phyloP scores from a whole-genome alignment of 345 rosid genomes.

The Pistacia vera region DNA sequence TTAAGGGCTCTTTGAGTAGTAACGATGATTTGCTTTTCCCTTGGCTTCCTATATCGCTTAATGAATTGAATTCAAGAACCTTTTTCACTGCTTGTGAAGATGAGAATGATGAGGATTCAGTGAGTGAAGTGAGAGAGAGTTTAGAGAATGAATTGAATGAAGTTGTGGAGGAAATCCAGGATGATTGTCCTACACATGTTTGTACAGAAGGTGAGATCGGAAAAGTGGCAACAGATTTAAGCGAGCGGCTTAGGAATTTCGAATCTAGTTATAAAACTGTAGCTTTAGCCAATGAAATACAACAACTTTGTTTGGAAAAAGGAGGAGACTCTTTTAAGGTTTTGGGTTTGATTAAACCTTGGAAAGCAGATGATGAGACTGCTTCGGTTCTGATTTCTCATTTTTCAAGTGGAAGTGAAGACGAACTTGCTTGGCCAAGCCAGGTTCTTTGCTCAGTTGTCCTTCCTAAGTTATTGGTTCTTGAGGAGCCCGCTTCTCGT shows the following conservation, averaged over 20 bases:
- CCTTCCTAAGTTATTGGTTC: constrained; percentile 69
- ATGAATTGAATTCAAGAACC: constrained; percentile 35
- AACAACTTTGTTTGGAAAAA: constrained; percentile 46
- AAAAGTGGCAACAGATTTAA: constrained; percentile 40
- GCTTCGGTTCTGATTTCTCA: constrained; percentile 57
- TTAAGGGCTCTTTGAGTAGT: constrained; percentile 29
- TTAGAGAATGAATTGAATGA: constrained; percentile 29
- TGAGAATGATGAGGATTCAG: constrained; percentile 25
- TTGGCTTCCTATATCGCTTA: constrained; percentile 61
- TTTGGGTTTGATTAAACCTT: constrained; percentile 68
- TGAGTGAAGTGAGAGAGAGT: constrained; percentile 37
- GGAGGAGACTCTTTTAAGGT: constrained; percentile 38
- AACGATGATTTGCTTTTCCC: constrained; percentile 42
- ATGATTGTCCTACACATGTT: constrained; percentile 25
- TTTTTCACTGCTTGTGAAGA: constrained; percentile 31
- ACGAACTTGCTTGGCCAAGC: constrained; percentile 66
- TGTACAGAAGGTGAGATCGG: constrained; percentile 39
- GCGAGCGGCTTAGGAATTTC: constrained; percentile 37
- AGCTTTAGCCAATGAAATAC: constrained; percentile 52
- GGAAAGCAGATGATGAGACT: constrained; percentile 71
- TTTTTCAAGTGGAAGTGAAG: constrained; percentile 42
- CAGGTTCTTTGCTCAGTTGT: constrained; percentile 60
- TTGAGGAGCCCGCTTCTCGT: constrained; percentile 61
- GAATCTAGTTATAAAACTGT: constrained; percentile 48
- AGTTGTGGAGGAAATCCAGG: constrained; percentile 33